Conservation (phyloP, 1,284 basidiomycete species). For the Volvariella volvacea region DNA sequence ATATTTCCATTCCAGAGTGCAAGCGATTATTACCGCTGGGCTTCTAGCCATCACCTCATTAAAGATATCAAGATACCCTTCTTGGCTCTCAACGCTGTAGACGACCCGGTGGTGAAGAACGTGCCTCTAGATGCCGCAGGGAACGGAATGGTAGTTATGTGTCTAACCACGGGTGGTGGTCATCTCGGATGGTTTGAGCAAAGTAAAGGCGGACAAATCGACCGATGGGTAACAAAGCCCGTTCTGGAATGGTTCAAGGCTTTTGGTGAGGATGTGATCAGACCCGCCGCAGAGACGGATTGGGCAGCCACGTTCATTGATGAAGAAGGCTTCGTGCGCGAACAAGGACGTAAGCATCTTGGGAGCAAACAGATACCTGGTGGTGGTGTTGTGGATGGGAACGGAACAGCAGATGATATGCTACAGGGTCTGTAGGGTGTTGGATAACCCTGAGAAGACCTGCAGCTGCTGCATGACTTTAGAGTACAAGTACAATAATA, state of each 20-base stretch:
- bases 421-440: constrained; percentile 34
- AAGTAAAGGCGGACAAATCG: constrained; percentile 34
- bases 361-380: constrained; percentile 41
- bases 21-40: constrained; percentile 80
- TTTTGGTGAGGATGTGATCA: constrained; percentile 45
- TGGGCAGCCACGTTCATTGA: constrained; percentile 29
- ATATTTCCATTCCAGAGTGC: constrained; percentile 77
- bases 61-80: constrained; percentile 60
- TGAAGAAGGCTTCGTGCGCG: constrained; percentile 52
- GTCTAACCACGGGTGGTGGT: constrained; percentile 76
- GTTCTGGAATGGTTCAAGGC: constrained; percentile 71
- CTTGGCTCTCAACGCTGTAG: constrained; percentile 81
- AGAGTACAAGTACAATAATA: constrained; percentile 2
- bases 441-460: too few species aligned
- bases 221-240: constrained; percentile 68
- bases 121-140: constrained; percentile 53
- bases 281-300: constrained; percentile 21
- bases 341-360: constrained; percentile 42
- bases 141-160: constrained; percentile 66
- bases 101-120: constrained; percentile 82
- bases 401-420: constrained; percentile 29
- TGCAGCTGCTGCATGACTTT: neutral
- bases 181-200: constrained; percentile 93
- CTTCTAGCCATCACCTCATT: constrained; percentile 47
- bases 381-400: constrained; percentile 32